Conservation (phyloP, 805 yeast genomes). For the Candida manassasensis region DNA sequence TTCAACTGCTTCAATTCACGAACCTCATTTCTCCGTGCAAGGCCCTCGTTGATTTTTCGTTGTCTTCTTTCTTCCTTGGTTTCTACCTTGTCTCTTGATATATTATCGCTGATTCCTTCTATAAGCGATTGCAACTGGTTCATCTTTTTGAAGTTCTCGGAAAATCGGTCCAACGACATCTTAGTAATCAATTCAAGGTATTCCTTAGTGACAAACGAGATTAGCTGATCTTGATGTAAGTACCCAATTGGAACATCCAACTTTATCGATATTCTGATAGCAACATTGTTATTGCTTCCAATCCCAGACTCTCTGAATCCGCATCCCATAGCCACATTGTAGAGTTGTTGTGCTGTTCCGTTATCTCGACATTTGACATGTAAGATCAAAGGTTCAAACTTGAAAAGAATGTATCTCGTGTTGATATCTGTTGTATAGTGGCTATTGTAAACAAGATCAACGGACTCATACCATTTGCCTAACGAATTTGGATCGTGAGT, state of each 20-base stretch:
- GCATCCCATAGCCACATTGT: slow-evolving; percentile 71
- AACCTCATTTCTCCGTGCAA: slow-evolving; percentile 29
- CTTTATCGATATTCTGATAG: slow-evolving; percentile 67
- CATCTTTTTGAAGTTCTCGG: slow-evolving; percentile 59
- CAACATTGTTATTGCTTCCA: slow-evolving; percentile 73
- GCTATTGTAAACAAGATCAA: slow-evolving; percentile 16
- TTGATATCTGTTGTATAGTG: slow-evolving; percentile 8
- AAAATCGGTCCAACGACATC: slow-evolving; percentile 58
- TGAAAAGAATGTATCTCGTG: slow-evolving; percentile 61
- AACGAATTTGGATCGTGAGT: slow-evolving; percentile 57
- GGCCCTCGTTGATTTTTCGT: slow-evolving; percentile 51
- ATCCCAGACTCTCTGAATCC: slow-evolving; percentile 88
- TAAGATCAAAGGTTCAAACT: slow-evolving; percentile 80
- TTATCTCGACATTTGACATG: slow-evolving; percentile 75
- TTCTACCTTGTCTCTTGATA: slow-evolving; percentile 24
- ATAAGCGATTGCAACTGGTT: slow-evolving; percentile 43
- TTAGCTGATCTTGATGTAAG: slow-evolving; percentile 26
- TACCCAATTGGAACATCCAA: slow-evolving; percentile 76
- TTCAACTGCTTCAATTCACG: slow-evolving; percentile 25
- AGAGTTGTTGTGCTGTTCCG: slow-evolving; percentile 54
- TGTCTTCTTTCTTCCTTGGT: slow-evolving; percentile 55
- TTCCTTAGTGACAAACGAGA: slow-evolving; percentile 44
- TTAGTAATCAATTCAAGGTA: slow-evolving; percentile 51
- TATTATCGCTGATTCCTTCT: slow-evolving; percentile 20
- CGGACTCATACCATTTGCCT: slow-evolving; percentile 42